phyloP scores from a whole-genome alignment of 164 flowering plant species.

The Buxus sempervirens region DNA sequence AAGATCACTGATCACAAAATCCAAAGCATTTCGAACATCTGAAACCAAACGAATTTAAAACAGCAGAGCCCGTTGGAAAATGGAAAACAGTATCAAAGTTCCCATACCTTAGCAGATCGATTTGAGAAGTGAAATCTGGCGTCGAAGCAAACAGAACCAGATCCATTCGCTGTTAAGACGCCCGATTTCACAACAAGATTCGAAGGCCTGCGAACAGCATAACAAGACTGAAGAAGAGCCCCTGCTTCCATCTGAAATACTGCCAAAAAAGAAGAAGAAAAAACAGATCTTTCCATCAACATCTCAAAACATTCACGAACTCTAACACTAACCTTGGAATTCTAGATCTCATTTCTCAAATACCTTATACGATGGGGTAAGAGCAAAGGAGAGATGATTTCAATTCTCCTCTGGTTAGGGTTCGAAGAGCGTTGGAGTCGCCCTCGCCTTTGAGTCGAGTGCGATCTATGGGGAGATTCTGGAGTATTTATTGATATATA shows the following conservation, averaged over 20 bases:
- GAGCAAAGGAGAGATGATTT: too few species aligned
- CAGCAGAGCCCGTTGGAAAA: background rate
- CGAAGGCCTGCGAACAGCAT: slow-evolving; percentile 6
- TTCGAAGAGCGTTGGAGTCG: too few species aligned
- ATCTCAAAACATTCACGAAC: too few species aligned
- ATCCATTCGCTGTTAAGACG: slow-evolving; percentile 10
- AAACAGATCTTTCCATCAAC: background rate
- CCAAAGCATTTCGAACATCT: too few species aligned
- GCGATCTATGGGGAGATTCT: too few species aligned
- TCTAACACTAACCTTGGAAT: background rate
- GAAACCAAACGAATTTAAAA: background rate
- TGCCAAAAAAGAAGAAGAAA: too few species aligned
- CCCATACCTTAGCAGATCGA: slow-evolving; percentile 29
- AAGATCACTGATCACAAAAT: too few species aligned
- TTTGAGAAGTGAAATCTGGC: slow-evolving; percentile 12
- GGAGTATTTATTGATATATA: too few species aligned
- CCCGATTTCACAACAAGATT: slow-evolving; percentile 17
- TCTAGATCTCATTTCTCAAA: too few species aligned
- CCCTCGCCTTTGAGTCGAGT: too few species aligned
- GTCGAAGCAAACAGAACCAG: slow-evolving; percentile 18
- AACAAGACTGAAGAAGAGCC: slow-evolving; percentile 25
- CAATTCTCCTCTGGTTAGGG: too few species aligned
- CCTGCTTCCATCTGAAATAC: slow-evolving; percentile 40
- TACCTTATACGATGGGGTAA: too few species aligned
- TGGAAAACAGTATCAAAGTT: background rate